Conservation (phyloP, 805 yeast genomes). For the Metschnikowia noctiluminum region DNA sequence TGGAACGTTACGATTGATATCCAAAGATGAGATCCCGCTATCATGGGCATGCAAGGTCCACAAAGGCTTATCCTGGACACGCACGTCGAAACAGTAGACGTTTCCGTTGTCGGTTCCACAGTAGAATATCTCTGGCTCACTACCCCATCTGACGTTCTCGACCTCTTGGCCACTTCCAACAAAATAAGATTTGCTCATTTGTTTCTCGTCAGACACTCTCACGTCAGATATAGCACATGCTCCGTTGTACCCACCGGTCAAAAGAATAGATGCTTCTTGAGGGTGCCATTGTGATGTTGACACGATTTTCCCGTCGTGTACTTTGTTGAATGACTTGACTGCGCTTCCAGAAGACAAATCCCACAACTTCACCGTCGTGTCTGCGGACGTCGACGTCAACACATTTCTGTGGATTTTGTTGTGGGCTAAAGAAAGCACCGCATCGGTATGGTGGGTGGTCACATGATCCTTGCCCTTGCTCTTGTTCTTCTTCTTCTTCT, state of each 20-base stretch:
- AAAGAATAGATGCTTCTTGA: slow-evolving; percentile 58
- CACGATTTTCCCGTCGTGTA: slow-evolving; percentile 79
- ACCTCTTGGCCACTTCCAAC: slow-evolving; percentile 74
- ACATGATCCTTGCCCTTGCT: slow-evolving; percentile 50
- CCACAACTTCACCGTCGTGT: slow-evolving; percentile 92
- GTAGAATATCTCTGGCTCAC: slow-evolving; percentile 52
- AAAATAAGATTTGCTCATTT: slow-evolving; percentile 62
- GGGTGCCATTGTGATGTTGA: slow-evolving; percentile 86
- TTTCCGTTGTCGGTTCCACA: slow-evolving; percentile 93
- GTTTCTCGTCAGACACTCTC: slow-evolving; percentile 59
- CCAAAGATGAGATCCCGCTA: slow-evolving; percentile 82
- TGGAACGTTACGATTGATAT: slow-evolving; percentile 60
- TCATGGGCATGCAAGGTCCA: slow-evolving; percentile 99
- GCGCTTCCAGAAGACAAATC: slow-evolving; percentile 74
- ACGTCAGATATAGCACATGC: slow-evolving; percentile 80
- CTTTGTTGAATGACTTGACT: slow-evolving; percentile 66
- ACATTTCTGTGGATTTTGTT: slow-evolving; percentile 79
- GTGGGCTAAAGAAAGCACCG: slow-evolving; percentile 82
- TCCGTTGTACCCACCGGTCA: slow-evolving; percentile 95
- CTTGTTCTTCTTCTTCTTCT: slow-evolving; percentile 41
- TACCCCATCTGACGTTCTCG: slow-evolving; percentile 75
- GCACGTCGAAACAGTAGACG: slow-evolving; percentile 83
- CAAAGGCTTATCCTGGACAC: slow-evolving; percentile 63
- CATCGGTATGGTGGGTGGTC: slow-evolving; percentile 85
- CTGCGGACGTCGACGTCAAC: slow-evolving; percentile 93